Conservation (phyloP, 768 basidiomycete species). For the Fibroporia radiculosa region DNA sequence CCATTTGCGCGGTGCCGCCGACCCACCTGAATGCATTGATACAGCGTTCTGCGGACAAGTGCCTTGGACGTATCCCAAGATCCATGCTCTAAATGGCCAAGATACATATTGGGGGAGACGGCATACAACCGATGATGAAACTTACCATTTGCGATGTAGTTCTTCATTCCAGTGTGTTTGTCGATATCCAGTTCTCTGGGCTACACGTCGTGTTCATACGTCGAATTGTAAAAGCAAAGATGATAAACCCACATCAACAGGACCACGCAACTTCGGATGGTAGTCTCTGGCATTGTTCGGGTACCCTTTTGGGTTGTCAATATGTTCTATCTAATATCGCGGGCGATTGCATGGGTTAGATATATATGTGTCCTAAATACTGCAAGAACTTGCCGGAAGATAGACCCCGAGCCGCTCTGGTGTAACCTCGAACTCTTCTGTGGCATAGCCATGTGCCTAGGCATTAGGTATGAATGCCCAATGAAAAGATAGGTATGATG, state of each 20-base stretch:
- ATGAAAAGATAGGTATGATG: not conserved
- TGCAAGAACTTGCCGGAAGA: conserved; percentile 59
- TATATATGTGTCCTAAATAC: too few relatives aligned
- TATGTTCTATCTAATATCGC: conserved; percentile 71
- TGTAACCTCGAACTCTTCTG: conserved; percentile 82
- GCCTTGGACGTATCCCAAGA: conserved; percentile 86
- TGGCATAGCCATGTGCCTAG: conserved; percentile 76
- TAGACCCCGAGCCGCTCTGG: conserved; percentile 75
- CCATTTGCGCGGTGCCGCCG: conserved; percentile 51
- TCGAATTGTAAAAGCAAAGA: not conserved
- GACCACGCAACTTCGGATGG: conserved; percentile 69
- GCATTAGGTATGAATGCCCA: not conserved
- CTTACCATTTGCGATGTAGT: conserved; percentile 80
- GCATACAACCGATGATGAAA: not conserved
- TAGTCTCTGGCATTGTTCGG: conserved; percentile 79
- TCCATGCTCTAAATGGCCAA: conserved; percentile 41
- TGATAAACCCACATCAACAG: conserved; percentile 57
- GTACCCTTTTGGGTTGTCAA: conserved; percentile 90
- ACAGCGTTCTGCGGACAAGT: conserved; percentile 64
- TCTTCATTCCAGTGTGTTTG: conserved; percentile 86
- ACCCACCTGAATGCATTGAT: conserved; percentile 74
- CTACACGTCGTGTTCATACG: conserved; percentile 24
- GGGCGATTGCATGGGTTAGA: too few relatives aligned
- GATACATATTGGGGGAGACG: not conserved
- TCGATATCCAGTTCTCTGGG: conserved; percentile 83